phyloP scores from a whole-genome alignment of 2,329 filamentous ascomycete genomes.

The Aspergillus novoparasiticus region DNA sequence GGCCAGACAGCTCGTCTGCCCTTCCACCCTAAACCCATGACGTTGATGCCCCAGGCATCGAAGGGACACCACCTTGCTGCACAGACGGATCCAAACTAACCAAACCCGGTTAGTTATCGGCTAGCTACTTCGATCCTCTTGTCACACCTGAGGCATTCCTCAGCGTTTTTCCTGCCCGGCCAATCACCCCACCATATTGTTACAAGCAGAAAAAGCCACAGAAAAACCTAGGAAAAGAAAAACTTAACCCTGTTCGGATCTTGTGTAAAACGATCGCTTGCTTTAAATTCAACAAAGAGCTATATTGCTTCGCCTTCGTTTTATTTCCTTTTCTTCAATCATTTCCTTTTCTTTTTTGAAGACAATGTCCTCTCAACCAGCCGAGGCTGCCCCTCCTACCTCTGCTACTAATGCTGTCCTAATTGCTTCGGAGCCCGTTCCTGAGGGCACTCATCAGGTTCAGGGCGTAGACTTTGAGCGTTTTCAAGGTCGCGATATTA shows the following conservation, averaged over 20 bases:
- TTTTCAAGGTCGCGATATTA: constrained; percentile 70
- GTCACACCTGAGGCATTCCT: not conserved
- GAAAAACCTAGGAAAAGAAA: constrained; percentile 14
- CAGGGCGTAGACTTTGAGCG: constrained; percentile 91
- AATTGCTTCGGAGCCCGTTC: constrained; percentile 76
- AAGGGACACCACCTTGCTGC: not conserved
- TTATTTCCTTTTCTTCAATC: not conserved
- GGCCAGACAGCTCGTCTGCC: constrained; percentile 1
- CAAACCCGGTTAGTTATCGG: not conserved
- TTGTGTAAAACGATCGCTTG: not conserved
- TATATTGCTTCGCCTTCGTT: not conserved
- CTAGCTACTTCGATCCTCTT: not conserved
- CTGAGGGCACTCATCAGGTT: constrained; percentile 71
- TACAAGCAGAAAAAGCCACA: not conserved
- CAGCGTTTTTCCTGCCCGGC: not conserved
- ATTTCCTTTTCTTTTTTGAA: not conserved
- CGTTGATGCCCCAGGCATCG: not conserved
- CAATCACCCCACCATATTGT: constrained; percentile 4
- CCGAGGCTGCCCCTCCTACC: constrained; percentile 50
- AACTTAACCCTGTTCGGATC: not conserved
- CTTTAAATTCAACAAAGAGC: not conserved
- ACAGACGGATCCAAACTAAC: not conserved
- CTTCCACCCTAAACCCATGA: not conserved
- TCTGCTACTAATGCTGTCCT: constrained; percentile 78
- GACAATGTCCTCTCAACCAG: constrained; percentile 13